Evolutionary conservation across 257 asterid species (phyloP).

Genomic region (Petunia axillaris): DNA sequence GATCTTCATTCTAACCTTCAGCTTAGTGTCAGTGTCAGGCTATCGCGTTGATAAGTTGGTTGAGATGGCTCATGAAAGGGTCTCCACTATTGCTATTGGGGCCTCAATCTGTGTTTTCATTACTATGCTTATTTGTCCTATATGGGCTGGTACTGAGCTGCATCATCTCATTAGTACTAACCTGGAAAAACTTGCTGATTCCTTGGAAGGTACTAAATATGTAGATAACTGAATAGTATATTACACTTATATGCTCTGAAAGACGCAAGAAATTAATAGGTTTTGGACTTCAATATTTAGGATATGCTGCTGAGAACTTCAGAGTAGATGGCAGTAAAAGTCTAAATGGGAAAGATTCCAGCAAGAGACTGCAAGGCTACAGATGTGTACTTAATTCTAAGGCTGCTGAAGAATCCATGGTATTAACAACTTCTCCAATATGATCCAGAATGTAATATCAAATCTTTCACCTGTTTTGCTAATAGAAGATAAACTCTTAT

Average conservation of each 20-base stretch:
- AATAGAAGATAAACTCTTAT: background rate
- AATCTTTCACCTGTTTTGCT: background rate
- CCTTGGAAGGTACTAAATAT: slow-evolving; percentile 61
- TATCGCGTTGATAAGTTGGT: slow-evolving; percentile 73
- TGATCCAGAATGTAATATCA: slow-evolving; percentile 6
- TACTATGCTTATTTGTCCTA: slow-evolving; percentile 64
- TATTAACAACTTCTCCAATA: slow-evolving; percentile 31
- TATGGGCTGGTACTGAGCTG: slow-evolving; percentile 87
- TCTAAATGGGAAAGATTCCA: slow-evolving; percentile 33
- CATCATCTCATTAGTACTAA: slow-evolving; percentile 62
- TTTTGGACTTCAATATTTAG: slow-evolving; percentile 31
- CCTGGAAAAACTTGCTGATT: slow-evolving; percentile 73
- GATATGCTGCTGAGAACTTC: slow-evolving; percentile 58
- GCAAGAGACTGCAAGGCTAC: slow-evolving; percentile 50
- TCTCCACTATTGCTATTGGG: slow-evolving; percentile 76
- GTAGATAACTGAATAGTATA: background rate
- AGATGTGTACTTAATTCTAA: slow-evolving; percentile 69
- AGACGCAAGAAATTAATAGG: background rate
- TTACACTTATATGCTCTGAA: background rate
- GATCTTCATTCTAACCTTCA: slow-evolving; percentile 85
- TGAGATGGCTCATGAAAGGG: slow-evolving; percentile 68
- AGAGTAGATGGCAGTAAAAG: slow-evolving; percentile 28
- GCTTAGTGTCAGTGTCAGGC: slow-evolving; percentile 85
- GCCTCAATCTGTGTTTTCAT: slow-evolving; percentile 65
- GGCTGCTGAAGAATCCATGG: slow-evolving; percentile 82